phyloP scores from a whole-genome alignment of 768 basidiomycete genomes.

The Clitopilus passeckerianus region DNA sequence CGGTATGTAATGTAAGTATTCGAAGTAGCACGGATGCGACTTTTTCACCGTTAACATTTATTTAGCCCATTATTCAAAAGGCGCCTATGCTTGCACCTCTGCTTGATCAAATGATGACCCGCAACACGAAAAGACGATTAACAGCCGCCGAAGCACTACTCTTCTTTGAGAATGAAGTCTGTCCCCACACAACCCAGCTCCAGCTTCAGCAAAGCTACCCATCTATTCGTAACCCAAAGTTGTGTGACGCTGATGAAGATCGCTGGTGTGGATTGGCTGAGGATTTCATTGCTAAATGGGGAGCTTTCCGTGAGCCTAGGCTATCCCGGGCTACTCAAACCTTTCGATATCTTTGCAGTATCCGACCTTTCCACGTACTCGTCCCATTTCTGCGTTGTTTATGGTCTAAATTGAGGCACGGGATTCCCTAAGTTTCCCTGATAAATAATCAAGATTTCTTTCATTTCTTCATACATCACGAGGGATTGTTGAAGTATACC shows the following conservation, averaged over 20 bases:
- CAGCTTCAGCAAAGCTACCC: neutral
- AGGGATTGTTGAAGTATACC: no score
- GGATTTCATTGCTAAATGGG: constrained; percentile 2
- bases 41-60: neutral
- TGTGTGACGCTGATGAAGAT: neutral
- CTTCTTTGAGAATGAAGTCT: constrained; percentile 5
- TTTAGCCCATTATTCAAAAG: neutral
- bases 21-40: neutral
- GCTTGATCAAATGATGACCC: constrained; percentile 7
- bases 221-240: neutral
- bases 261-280: constrained; percentile 1
- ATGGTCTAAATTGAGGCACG: no score
- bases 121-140: constrained; percentile 3
- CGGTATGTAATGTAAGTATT: neutral
- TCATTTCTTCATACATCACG: no score
- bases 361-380: no score
- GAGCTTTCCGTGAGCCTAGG: neutral
- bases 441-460: no score
- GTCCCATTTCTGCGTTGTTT: no score
- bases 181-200: neutral
- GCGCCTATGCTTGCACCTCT: constrained; percentile 7
- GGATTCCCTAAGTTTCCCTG: no score
- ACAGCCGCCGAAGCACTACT: constrained; percentile 3
- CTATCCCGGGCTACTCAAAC: neutral
- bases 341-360: neutral